phyloP scores from a whole-genome alignment of 495 filamentous ascomycete genomes.

The Penicillium angulare region DNA sequence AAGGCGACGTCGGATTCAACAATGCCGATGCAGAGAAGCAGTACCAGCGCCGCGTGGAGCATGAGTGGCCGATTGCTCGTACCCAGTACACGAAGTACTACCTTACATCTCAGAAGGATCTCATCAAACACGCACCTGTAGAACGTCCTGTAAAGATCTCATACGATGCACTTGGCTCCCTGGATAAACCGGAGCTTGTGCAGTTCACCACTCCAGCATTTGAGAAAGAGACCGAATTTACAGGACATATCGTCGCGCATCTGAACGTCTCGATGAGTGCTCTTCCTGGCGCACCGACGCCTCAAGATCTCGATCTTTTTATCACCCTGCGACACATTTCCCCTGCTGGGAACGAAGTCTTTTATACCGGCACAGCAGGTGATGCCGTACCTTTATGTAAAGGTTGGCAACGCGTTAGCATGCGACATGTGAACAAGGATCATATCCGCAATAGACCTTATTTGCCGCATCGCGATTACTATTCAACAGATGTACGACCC shows the following conservation, averaged over 20 bases:
- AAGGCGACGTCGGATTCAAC: conserved; percentile 63
- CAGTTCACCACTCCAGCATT: conserved; percentile 57
- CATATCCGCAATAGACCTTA: conserved; percentile 49
- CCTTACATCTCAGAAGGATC: conserved; percentile 51
- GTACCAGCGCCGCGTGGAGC: conserved; percentile 52
- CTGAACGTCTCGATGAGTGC: conserved; percentile 58
- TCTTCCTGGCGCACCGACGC: conserved; percentile 23
- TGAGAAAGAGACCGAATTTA: conserved; percentile 59
- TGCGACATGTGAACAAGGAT: conserved; percentile 50
- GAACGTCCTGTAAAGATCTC: conserved; percentile 48
- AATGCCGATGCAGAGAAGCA: conserved; percentile 52
- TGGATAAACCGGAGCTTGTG: conserved; percentile 26
- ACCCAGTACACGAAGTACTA: conserved; percentile 59
- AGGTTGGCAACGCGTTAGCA: conserved; percentile 49
- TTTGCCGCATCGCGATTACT: conserved; percentile 61
- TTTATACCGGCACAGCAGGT: conserved; percentile 56
- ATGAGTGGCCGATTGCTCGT: conserved; percentile 61
- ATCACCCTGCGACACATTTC: conserved; percentile 61
- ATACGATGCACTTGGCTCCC: conserved; percentile 52
- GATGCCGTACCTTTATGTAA: conserved; percentile 43
- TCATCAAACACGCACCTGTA: conserved; percentile 50
- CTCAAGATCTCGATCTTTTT: conserved; percentile 61
- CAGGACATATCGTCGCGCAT: conserved; percentile 62
- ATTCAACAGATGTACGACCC: conserved; percentile 52
- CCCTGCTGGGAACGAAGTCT: conserved; percentile 55